Conservation (phyloP, 1,284 basidiomycete species). For the Fistulina hepatica region DNA sequence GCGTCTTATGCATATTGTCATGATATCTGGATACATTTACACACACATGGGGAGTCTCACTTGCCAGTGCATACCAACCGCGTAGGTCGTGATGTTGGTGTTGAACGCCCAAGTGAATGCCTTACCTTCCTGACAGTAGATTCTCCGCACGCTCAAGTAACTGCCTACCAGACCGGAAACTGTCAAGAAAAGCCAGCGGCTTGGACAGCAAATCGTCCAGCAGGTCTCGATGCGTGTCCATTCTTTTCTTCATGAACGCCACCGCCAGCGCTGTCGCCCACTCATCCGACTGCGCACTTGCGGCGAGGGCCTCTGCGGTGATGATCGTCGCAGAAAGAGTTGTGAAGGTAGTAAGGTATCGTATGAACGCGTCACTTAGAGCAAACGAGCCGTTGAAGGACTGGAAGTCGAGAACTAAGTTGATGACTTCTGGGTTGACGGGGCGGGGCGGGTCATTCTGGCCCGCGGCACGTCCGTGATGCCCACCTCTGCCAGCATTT, state of each 20-base stretch:
- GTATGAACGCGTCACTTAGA: slow-evolving; percentile 14
- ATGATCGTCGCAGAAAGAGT: slow-evolving; percentile 22
- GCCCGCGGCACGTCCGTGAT: neutral
- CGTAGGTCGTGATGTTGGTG: no score
- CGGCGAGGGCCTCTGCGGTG: slow-evolving; percentile 18
- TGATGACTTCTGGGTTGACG: slow-evolving; percentile 9
- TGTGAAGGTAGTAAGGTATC: slow-evolving; percentile 4
- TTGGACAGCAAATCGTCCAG: slow-evolving; percentile 29
- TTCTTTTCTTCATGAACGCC: slow-evolving; percentile 27
- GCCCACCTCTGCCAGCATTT: neutral
- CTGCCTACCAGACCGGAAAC: no score
- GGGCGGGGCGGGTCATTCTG: slow-evolving; percentile 3
- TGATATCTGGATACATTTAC: no score
- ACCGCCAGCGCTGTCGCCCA: slow-evolving; percentile 34
- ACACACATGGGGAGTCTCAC: no score
- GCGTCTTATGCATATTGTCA: no score
- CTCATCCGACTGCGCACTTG: slow-evolving; percentile 18
- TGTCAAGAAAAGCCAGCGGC: no score
- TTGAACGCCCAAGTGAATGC: no score
- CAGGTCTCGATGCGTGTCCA: slow-evolving; percentile 24
- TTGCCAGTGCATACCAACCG: no score
- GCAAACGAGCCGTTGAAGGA: slow-evolving; percentile 37
- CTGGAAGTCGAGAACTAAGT: slow-evolving; percentile 30
- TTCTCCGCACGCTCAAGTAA: no score
- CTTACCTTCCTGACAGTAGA: no score